phyloP scores from a whole-genome alignment of 345 rosid species.

The Euphorbia lathyris region DNA sequence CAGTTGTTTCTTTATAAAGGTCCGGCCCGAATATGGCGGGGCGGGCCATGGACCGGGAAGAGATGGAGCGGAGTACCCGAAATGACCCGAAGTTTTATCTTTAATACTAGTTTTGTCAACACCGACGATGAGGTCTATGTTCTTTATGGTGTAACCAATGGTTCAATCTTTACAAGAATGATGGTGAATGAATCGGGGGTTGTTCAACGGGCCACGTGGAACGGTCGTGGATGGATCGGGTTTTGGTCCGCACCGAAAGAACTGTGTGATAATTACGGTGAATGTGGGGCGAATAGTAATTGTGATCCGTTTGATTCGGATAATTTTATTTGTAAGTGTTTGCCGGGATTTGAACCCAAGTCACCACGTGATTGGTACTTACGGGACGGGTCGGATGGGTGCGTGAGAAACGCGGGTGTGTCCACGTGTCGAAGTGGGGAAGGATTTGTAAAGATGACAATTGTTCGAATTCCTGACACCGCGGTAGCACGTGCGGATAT shows the following conservation, averaged over 20 bases:
- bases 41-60: constrained; percentile 57
- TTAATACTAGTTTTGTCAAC: constrained; percentile 24
- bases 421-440: constrained; percentile 25
- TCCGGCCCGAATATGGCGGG: constrained; percentile 36
- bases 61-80: constrained; percentile 72
- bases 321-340: constrained; percentile 56
- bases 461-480: constrained; percentile 22
- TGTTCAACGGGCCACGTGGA: constrained; percentile 50
- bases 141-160: constrained; percentile 10
- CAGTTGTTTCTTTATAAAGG: constrained; percentile 48
- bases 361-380: constrained; percentile 14
- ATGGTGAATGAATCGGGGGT: constrained; percentile 47
- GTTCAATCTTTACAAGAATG: constrained; percentile 44
- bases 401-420: constrained; percentile 30
- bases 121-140: constrained; percentile 34
- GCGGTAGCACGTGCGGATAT: not conserved
- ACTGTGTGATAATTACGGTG: constrained; percentile 51
- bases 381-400: constrained; percentile 54
- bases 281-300: constrained; percentile 57
- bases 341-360: constrained; percentile 69
- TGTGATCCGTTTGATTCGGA: constrained; percentile 38
- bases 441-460: constrained; percentile 20
- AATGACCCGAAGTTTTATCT: constrained; percentile 41
- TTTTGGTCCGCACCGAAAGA: constrained; percentile 59
- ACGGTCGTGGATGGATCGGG: constrained; percentile 38